A percentile compares a stretch with the other conserved stretches of the same genome.
phyloP scores from a whole-genome alignment of 257 asterid genomes.

The Buddleja alternifolia region DNA sequence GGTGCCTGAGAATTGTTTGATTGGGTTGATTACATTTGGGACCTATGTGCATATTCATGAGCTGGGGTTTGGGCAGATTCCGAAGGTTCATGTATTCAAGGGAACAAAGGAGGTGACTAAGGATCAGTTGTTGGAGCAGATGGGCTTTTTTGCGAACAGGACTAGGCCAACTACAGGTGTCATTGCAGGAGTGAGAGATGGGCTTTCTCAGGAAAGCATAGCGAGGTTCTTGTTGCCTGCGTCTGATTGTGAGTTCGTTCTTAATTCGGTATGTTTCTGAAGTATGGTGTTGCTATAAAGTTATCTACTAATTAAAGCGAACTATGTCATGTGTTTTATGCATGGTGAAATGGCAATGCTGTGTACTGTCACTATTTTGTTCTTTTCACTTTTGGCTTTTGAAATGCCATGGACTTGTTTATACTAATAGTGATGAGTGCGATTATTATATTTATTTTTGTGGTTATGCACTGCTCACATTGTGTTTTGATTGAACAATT shows the following conservation, averaged over 20 bases:
- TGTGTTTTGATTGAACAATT: constrained; percentile 7
- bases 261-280: constrained; percentile 68
- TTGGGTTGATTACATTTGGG: constrained; percentile 92
- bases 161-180: constrained; percentile 85
- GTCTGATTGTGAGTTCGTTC: constrained; percentile 95
- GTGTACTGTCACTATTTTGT: neutral
- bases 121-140: constrained; percentile 89
- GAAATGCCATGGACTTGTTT: neutral
- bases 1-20: constrained; percentile 89
- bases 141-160: constrained; percentile 88
- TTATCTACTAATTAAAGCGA: neutral
- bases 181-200: constrained; percentile 94
- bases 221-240: constrained; percentile 94
- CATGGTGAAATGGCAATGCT: constrained; percentile 13
- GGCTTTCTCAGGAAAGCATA: constrained; percentile 89
- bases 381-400: constrained; percentile 6
- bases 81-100: constrained; percentile 94
- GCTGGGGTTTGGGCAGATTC: constrained; percentile 88
- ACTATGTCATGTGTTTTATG: constrained; percentile 8
- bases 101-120: constrained; percentile 91
- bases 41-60: constrained; percentile 92
- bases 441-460: neutral
- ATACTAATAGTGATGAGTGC: neutral
- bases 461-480: neutral
- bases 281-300: constrained; percentile 27